A percentile compares a stretch with the other conserved stretches of the same genome.
Evolutionary conservation across 2,329 filamentous ascomycete genomes (phyloP).

Genomic region (Aschersonia sp.): DNA sequence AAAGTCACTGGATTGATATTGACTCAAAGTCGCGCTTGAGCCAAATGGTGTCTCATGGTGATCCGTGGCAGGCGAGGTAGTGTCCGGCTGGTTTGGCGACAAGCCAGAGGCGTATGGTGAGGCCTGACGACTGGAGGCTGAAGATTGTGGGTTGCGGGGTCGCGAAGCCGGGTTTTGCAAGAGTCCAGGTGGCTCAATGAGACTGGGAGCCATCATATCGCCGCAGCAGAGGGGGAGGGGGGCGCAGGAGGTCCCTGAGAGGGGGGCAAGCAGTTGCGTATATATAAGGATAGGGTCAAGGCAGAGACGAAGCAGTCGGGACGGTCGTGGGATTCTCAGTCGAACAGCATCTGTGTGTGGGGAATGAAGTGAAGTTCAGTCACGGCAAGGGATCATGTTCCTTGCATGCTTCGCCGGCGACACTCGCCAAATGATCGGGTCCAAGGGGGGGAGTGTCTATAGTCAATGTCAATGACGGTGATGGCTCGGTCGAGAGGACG

Average conservation of each 20-base stretch:
- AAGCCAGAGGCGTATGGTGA: slow-evolving; percentile 22
- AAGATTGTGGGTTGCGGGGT: slow-evolving; percentile 16
- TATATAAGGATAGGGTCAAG: neutral
- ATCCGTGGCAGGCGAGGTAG: slow-evolving; percentile 14
- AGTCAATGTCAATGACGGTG: neutral
- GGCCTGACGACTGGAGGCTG: slow-evolving; percentile 10
- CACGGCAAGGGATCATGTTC: slow-evolving; percentile 12
- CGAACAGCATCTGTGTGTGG: slow-evolving; percentile 12
- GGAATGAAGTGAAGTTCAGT: slow-evolving; percentile 2
- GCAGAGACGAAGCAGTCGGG: too few species aligned
- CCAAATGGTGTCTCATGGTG: slow-evolving; percentile 32
- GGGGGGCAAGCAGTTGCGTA: neutral
- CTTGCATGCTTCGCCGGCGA: slow-evolving; percentile 3
- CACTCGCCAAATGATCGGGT: too few species aligned
- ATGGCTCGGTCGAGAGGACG: neutral
- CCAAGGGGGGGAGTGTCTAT: neutral
- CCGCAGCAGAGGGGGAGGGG: neutral
- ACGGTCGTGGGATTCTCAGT: neutral
- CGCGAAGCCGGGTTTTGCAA: slow-evolving; percentile 22
- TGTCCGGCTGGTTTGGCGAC: slow-evolving; percentile 20
- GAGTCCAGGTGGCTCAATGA: slow-evolving; percentile 22
- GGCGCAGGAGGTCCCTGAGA: too few species aligned
- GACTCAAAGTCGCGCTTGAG: slow-evolving; percentile 29
- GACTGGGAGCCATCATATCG: slow-evolving; percentile 28
- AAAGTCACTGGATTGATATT: slow-evolving; percentile 35